Base-by-base conservation (phyloP, 179 eudicot species). In the Silene vulgaris region DNA sequence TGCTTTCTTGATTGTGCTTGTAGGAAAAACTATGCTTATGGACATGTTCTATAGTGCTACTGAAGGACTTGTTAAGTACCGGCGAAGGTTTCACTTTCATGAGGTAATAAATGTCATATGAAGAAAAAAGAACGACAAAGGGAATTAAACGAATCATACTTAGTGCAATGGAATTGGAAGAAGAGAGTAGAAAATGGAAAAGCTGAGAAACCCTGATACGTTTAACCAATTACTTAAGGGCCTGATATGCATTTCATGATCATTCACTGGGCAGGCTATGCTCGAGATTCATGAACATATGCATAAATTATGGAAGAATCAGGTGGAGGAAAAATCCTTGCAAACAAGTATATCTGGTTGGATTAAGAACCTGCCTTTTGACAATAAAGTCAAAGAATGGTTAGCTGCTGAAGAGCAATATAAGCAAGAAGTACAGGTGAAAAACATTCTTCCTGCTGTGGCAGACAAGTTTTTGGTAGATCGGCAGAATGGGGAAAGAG, bases 1-100 rank as follows among this genome's bases (percentile, higher is more conserved):
- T 61, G 60, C 1, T 65, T 70, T 83, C 48, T 21, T 71, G 66
- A 57, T 20, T 74, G 14, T 74, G 50, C 65, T 72, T 88, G 79
- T 61, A 93, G 98, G 98, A 65, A 93, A 93, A 86, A 93, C 98
- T 56, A 93, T 93, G 98, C 96, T 93, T 69, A 91, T 93, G 98
- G 98, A 93, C 84, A 90, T 93, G 97, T 93, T 93, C 81, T 91
- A 87, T 80, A 77, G 85, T 65, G 89, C 98, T 72, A 88, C 96
- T n/a, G 90, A 91, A 85, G 96, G 96, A 77, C 82, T 87, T 74
- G 96, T 93, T 59, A 88, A 85, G 74, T 93, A 93, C 79, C 85
- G 97, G 70, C 88, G 89, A 85, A 87, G 98, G 85, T 86, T 89
- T 81, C 98, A 93, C 86, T 93, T 93, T 88, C 93, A 93, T 62